These are phyloP conservation scores for Rhizopogon roseolus DNA, from an alignment of 768 basidiomycete species.

Conservation along the genomic window DNA sequence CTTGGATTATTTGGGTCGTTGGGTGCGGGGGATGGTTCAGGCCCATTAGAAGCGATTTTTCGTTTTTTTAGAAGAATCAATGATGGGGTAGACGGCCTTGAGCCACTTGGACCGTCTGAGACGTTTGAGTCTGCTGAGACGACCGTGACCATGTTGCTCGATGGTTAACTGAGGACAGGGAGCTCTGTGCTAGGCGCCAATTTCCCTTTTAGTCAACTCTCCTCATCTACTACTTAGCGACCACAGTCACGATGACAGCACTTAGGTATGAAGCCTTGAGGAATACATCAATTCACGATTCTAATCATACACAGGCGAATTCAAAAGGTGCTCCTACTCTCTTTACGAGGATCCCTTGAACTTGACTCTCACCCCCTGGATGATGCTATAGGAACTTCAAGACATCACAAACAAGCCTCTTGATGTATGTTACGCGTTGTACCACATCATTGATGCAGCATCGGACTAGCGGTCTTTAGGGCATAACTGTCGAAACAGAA, in stretches of 20 bases:
- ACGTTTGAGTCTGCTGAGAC: background rate
- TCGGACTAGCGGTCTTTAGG: conserved; percentile 35
- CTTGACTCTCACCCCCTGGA: conserved; percentile 8
- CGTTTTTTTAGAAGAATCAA: conserved; percentile 36
- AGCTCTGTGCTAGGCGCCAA: background rate
- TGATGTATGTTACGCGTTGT: conserved; percentile 39
- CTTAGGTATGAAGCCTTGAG: conserved; percentile 24
- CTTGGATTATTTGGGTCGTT: conserved; percentile 42
- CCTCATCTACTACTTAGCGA: background rate
- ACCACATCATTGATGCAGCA: conserved; percentile 5
- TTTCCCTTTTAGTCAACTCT: background rate
- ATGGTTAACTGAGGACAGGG: background rate
- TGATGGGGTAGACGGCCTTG: conserved; percentile 24
- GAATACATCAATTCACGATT: conserved; percentile 1
- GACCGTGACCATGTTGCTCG: background rate
- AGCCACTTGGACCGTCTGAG: background rate
- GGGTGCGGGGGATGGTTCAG: conserved; percentile 51
- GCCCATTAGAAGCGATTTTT: conserved; percentile 41
- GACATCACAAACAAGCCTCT: conserved; percentile 62
- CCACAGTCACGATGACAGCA: conserved; percentile 30
- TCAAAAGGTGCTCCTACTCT: conserved; percentile 50
- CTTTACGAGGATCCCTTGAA: conserved; percentile 1
- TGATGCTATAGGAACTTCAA: conserved; percentile 52
- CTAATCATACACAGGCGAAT: conserved; percentile 51
- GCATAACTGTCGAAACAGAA: conserved; percentile 52